Base-by-base conservation (phyloP, 768 basidiomycete species). In the Inosperma sp. region DNA sequence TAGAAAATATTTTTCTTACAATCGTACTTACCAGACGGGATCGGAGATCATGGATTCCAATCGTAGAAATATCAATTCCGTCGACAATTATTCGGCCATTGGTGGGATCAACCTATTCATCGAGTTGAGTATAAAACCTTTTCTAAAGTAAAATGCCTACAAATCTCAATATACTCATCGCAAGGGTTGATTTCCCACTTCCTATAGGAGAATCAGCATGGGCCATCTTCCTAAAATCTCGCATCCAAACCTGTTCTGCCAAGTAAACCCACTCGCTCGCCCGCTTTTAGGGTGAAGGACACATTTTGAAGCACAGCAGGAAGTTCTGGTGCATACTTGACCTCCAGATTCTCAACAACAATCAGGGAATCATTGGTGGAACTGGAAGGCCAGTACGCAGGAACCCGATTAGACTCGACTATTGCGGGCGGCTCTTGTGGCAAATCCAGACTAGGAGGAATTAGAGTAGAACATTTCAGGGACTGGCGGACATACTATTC, bases 331-430 rank as follows among this genome's bases (percentile, higher is more conserved):
- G 88, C 81, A 65, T 94, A 94, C 65, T 83, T 88, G 64, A 94
- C 71, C 14, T 80, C 81, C 22, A 95, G 70, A 54, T 93, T 78
- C 57, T 93, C 83, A 0, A 89, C 87, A 1, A 68, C 66, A 25
- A 96, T 60, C 21, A 94, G 70, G 3, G 74, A 62, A 23, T 82
- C 72, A 7, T 77, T 70, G 42, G 74, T 77, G 14, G 83, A 73
- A 51, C 76, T 82, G 0, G 91, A 91, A 0, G 93, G 93, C 93
- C 93, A 96, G 61, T 93, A 93, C 0, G 93, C 93, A 1, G 93
- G 93, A 1, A 84, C 85, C 6, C 88, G 80, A 49, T 77, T 79
- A 0, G 77, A 76, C 56, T 91, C 84, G 42, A 93, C 84, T 51
- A 86, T 61, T 0, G 83, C 75, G 2, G 89, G 82, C 0, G 93